phyloP scores from a whole-genome alignment of 2,329 filamentous ascomycete genomes.

The Phialophora verrucosa region DNA sequence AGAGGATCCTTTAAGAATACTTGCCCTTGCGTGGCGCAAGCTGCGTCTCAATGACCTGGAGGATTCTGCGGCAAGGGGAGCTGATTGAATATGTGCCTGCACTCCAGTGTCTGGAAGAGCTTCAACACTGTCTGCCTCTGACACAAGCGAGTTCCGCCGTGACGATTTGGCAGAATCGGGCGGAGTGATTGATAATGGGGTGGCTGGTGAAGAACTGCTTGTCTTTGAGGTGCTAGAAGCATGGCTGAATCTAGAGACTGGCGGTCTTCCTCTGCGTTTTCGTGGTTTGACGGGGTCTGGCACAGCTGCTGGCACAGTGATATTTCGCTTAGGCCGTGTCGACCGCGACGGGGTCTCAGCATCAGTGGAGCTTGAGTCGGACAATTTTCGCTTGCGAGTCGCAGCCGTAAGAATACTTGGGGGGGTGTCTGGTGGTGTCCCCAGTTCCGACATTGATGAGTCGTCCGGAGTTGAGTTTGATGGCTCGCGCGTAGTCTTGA shows the following conservation, averaged over 20 bases:
- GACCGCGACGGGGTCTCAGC: conserved; percentile 2
- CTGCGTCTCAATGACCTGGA: conserved; percentile 6
- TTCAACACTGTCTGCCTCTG: neutral
- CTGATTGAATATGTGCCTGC: neutral
- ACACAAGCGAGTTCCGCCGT: neutral
- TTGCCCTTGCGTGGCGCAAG: neutral
- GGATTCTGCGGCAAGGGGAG: neutral
- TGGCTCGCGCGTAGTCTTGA: conserved; percentile 9
- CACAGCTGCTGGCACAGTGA: neutral
- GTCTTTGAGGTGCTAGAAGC: neutral
- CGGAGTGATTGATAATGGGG: neutral
- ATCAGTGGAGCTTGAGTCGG: conserved; percentile 9
- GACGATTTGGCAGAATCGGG: conserved; percentile 2
- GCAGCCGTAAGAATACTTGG: neutral
- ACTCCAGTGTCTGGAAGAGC: neutral
- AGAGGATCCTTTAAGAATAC: neutral
- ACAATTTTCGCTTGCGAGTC: conserved; percentile 16
- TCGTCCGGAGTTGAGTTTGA: conserved; percentile 11
- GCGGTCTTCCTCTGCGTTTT: neutral
- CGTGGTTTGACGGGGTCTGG: neutral
- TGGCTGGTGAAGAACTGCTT: neutral
- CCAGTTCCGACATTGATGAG: conserved; percentile 10
- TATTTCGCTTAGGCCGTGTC: conserved; percentile 1
- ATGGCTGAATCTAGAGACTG: neutral
- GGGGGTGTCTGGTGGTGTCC: conserved; percentile 10